These are phyloP conservation scores for Trifolium dubium DNA, from an alignment of 306 rosid species.

Conservation along the genomic window DNA sequence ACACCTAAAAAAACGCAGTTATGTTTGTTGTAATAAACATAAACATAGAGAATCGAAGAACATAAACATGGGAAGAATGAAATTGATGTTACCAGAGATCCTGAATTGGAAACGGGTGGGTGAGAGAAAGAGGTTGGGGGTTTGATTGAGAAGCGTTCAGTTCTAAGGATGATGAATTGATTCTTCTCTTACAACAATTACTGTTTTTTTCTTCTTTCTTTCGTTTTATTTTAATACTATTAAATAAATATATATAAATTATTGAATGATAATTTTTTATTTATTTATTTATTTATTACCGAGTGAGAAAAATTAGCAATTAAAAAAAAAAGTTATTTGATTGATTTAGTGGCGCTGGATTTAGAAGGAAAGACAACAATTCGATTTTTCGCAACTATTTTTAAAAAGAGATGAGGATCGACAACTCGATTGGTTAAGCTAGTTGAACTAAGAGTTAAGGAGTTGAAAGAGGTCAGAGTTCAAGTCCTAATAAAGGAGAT, in stretches of 20 bases:
- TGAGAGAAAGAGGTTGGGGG: slow-evolving; percentile 4
- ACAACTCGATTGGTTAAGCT: too few relatives aligned
- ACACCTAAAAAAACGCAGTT: neutral
- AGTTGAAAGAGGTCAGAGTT: too few relatives aligned
- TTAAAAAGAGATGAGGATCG: too few relatives aligned
- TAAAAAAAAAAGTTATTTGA: neutral
- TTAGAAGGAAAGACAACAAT: too few relatives aligned
- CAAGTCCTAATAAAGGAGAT: too few relatives aligned
- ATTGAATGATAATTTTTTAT: neutral
- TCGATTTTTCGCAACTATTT: too few relatives aligned
- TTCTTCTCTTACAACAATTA: slow-evolving; percentile 26
- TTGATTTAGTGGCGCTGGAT: too few relatives aligned
- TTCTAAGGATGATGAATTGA: neutral
- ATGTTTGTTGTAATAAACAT: neutral
- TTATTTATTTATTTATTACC: neutral
- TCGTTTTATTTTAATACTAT: neutral
- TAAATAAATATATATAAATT: neutral
- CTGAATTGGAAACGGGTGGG: slow-evolving; percentile 33
- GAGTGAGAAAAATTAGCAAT: neutral
- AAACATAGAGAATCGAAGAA: neutral
- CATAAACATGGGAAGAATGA: neutral
- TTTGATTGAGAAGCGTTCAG: slow-evolving; percentile 27
- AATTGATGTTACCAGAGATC: slow-evolving; percentile 54
- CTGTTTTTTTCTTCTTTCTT: neutral
- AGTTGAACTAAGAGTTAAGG: too few relatives aligned